These are phyloP conservation scores for Boletellus ananas DNA, from an alignment of 768 basidiomycete species.

Conservation along the genomic window DNA sequence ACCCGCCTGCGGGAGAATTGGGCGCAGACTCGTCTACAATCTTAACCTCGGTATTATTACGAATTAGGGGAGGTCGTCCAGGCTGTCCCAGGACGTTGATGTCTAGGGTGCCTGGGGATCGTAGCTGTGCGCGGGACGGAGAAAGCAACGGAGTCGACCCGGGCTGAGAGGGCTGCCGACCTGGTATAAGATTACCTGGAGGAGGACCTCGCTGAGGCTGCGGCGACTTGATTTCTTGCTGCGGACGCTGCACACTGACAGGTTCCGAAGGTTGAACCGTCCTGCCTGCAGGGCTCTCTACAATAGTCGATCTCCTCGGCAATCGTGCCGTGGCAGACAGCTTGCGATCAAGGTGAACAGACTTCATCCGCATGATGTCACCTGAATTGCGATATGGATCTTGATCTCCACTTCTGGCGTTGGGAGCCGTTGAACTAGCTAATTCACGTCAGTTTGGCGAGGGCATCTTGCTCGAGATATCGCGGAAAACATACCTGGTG, in stretches of 20 bases:
- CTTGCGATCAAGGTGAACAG: conserved; percentile 92
- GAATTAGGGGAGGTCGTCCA: conserved; percentile 64
- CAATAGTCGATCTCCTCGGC: conserved; percentile 91
- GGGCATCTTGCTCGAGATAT: conserved; percentile 2
- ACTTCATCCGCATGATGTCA: conserved; percentile 94
- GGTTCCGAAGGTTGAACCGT: conserved; percentile 73
- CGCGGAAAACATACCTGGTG: conserved; percentile 53
- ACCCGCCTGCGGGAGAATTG: conserved; percentile 59
- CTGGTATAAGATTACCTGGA: conserved; percentile 34
- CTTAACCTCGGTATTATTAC: conserved; percentile 82
- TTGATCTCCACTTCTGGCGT: conserved; percentile 39
- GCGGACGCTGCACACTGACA: conserved; percentile 43
- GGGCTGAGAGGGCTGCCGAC: conserved; percentile 34
- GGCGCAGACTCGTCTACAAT: conserved; percentile 82
- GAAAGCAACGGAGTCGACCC: conserved; percentile 30
- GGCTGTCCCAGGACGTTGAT: conserved; percentile 40
- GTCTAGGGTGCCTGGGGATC: conserved; percentile 37
- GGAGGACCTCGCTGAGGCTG: conserved; percentile 39
- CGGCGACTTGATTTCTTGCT: conserved; percentile 38
- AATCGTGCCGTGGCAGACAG: conserved; percentile 88
- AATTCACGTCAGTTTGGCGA: conserved; percentile 9
- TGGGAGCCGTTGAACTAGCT: conserved; percentile 33
- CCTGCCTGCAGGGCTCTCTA: conserved; percentile 90
- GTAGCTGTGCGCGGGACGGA: conserved; percentile 36
- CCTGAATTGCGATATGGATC: conserved; percentile 83